phyloP scores from a whole-genome alignment of 257 asterid species.

The Fraxinus excelsior region DNA sequence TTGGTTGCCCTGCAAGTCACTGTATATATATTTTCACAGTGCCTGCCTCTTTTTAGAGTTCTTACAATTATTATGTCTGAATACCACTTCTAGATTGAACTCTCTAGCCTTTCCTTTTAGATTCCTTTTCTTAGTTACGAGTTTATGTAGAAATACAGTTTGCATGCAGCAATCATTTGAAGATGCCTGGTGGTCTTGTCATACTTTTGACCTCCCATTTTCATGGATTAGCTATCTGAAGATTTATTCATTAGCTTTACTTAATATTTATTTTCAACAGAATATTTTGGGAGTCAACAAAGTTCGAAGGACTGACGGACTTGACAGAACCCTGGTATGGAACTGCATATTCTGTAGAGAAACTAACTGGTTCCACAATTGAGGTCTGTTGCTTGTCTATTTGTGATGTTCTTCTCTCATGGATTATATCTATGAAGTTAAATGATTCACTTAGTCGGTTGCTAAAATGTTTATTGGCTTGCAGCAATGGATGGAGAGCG shows the following conservation, averaged over 20 bases:
- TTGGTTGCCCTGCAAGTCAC: background rate
- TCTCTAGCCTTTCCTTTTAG: background rate
- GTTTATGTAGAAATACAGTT: background rate
- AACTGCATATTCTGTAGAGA: conserved; percentile 74
- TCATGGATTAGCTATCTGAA: conserved; percentile 10
- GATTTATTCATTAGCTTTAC: conserved; percentile 19
- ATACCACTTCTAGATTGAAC: background rate
- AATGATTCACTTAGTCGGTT: conserved; percentile 13
- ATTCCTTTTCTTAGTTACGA: background rate
- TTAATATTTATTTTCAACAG: conserved; percentile 43
- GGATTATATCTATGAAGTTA: conserved; percentile 7
- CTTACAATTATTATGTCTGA: background rate
- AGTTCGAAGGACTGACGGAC: conserved; percentile 71
- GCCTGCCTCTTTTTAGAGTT: background rate
- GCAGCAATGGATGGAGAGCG: conserved; percentile 77
- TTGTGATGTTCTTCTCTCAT: conserved; percentile 16
- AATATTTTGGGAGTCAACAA: conserved; percentile 93
- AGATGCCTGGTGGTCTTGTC: conserved; percentile 16
- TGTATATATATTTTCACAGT: background rate
- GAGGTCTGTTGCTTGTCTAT: conserved; percentile 59
- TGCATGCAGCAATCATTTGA: conserved; percentile 13
- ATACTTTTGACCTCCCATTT: background rate
- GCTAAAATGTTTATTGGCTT: conserved; percentile 30
- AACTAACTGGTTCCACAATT: conserved; percentile 56
- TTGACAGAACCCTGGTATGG: conserved; percentile 93